A percentile compares a stretch with the other conserved stretches of the same genome.
Evolutionary conservation across 2,329 filamentous ascomycete genomes (phyloP).

Genomic region (Pyricularia sp.): DNA sequence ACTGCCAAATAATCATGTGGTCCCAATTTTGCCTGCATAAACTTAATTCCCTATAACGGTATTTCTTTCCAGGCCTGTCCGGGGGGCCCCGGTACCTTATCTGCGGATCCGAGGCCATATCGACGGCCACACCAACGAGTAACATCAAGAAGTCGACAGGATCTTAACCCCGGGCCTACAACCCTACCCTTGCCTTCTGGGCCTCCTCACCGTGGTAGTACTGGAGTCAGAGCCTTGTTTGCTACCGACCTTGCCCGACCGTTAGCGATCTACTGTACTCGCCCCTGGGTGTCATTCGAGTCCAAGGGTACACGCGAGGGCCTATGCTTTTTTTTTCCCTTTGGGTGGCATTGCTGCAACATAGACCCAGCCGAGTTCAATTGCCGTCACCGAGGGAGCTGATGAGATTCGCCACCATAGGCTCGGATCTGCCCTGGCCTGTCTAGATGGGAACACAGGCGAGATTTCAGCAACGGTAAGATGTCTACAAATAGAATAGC

Average conservation of each 20-base stretch:
- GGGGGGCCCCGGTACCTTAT: background rate
- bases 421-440: background rate
- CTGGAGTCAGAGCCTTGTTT: background rate
- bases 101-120: background rate
- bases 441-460: background rate
- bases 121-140: background rate
- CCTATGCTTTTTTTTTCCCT: background rate
- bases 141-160: background rate
- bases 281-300: background rate
- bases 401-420: background rate
- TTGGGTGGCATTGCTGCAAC: background rate
- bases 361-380: background rate
- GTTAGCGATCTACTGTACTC: background rate
- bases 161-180: background rate
- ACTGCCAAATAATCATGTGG: background rate
- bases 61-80: background rate
- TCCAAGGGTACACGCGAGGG: background rate
- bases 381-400: background rate
- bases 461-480: background rate
- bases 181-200: background rate
- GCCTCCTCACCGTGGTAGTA: background rate
- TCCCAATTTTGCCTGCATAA: background rate
- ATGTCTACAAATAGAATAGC: background rate
- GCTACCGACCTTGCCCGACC: background rate
- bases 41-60: background rate